phyloP scores from a whole-genome alignment of 192 early-diverging fungal genomes.

The Coemansia aciculifera region DNA sequence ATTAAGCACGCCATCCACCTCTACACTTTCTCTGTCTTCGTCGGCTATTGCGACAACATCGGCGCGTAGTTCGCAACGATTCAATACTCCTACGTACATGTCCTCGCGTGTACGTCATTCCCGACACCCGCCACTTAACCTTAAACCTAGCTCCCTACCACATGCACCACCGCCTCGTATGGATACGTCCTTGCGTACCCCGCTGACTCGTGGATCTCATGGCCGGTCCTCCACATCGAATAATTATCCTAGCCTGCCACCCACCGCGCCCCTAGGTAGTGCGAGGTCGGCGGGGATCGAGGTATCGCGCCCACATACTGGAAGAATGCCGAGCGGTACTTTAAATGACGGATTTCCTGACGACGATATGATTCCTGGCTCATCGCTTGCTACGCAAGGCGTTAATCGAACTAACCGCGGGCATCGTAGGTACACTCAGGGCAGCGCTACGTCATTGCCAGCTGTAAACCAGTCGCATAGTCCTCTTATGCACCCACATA shows the following conservation, averaged over 20 bases:
- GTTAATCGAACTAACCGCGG: not conserved
- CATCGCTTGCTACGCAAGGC: conserved; percentile 2
- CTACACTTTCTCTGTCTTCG: not conserved
- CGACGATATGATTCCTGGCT: conserved; percentile 10
- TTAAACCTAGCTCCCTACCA: conserved; percentile 1
- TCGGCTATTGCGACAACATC: not conserved
- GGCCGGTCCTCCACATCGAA: not conserved
- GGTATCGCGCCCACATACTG: not conserved
- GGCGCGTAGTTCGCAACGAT: not conserved
- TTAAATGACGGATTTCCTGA: conserved; percentile 24
- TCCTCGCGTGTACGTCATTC: not conserved
- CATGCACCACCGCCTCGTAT: not conserved
- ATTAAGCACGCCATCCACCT: not conserved
- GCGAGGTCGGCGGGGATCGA: conserved; percentile 1
- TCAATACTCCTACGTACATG: not conserved
- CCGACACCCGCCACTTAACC: conserved; percentile 15
- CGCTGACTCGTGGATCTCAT: not conserved
- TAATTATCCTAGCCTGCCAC: not conserved
- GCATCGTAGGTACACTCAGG: conserved; percentile 1
- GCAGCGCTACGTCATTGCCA: not conserved
- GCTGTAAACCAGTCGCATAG: not conserved
- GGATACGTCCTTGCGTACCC: not conserved
- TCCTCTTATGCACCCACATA: not conserved
- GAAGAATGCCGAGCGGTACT: not conserved
- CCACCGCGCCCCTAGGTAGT: not conserved